phyloP scores from a whole-genome alignment of 2,329 filamentous ascomycete genomes.

The Piedraia hortae region DNA sequence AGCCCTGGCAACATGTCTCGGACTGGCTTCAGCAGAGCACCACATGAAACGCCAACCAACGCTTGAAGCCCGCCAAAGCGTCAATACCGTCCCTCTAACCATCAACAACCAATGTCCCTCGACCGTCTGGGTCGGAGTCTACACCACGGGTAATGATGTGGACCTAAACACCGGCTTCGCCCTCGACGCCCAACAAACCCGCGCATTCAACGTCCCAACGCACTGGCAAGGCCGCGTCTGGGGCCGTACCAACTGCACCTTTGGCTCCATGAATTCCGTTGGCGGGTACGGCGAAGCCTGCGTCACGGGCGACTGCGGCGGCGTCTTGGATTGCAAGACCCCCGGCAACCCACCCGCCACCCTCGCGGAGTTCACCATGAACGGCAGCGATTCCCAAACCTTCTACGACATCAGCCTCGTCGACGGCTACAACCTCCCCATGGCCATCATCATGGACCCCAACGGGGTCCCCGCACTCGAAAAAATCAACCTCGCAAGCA shows the following conservation, averaged over 20 bases:
- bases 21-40: too few species aligned
- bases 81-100: constrained; percentile 24
- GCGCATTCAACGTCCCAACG: constrained; percentile 34
- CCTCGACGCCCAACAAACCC: constrained; percentile 29
- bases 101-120: constrained; percentile 46
- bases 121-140: constrained; percentile 49
- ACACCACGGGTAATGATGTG: constrained; percentile 42
- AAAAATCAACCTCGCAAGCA: constrained; percentile 44
- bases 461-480: constrained; percentile 32
- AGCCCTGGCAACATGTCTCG: too few species aligned
- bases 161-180: constrained; percentile 39
- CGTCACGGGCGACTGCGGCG: constrained; percentile 48
- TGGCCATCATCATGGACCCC: constrained; percentile 26
- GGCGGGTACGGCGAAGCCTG: constrained; percentile 29
- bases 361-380: constrained; percentile 54
- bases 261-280: constrained; percentile 29
- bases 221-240: constrained; percentile 64
- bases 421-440: constrained; percentile 56
- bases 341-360: constrained; percentile 42
- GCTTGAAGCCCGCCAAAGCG: constrained; percentile 6
- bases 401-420: constrained; percentile 72
- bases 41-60: constrained; percentile 9
- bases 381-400: constrained; percentile 37
- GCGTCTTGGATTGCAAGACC: constrained; percentile 34
- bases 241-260: constrained; percentile 63